Percentiles rank a stretch among this genome's conserved stretches.
Conservation (phyloP, 1,284 basidiomycete species). For the Tranzscheliella williamsii region DNA sequence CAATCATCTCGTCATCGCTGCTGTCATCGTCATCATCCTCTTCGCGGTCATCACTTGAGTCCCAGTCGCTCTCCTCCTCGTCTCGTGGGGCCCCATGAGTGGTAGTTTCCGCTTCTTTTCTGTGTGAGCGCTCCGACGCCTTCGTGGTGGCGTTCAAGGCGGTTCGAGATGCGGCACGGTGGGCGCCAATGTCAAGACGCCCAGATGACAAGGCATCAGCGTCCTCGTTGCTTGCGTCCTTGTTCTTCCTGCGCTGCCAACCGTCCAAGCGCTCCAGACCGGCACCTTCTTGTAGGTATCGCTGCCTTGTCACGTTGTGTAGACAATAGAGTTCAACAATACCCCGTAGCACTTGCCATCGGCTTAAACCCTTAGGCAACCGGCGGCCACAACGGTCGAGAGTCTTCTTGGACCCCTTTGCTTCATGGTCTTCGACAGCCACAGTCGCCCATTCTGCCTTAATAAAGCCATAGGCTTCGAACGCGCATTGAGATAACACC, state of each 20-base stretch:
- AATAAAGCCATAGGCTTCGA: slow-evolving; percentile 53
- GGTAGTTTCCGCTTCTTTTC: neutral
- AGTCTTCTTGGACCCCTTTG: slow-evolving; percentile 19
- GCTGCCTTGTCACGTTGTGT: slow-evolving; percentile 52
- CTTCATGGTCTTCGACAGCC: slow-evolving; percentile 55
- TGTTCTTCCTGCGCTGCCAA: slow-evolving; percentile 15
- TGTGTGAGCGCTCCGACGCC: neutral
- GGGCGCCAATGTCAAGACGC: slow-evolving; percentile 31
- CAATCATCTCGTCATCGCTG: slow-evolving; percentile 52
- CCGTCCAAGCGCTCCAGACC: slow-evolving; percentile 40
- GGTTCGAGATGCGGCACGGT: slow-evolving; percentile 29
- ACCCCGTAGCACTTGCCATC: slow-evolving; percentile 52
- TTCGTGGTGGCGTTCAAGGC: slow-evolving; percentile 9
- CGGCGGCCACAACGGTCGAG: slow-evolving; percentile 2
- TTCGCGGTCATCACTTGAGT: slow-evolving; percentile 1
- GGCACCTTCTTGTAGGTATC: slow-evolving; percentile 49
- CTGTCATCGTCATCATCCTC: slow-evolving; percentile 27
- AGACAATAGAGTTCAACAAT: slow-evolving; percentile 53
- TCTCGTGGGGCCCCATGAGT: too few species aligned
- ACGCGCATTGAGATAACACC: slow-evolving; percentile 45
- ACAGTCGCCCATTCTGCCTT: slow-evolving; percentile 56
- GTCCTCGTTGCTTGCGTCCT: neutral
- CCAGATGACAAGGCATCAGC: slow-evolving; percentile 2
- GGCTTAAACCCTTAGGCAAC: slow-evolving; percentile 41
- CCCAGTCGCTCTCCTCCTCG: neutral